Evolutionary conservation across 805 yeast genomes (phyloP), one percentile per base, ranked within the genome.

Genomic region (Saturnispora saitoi): DNA sequence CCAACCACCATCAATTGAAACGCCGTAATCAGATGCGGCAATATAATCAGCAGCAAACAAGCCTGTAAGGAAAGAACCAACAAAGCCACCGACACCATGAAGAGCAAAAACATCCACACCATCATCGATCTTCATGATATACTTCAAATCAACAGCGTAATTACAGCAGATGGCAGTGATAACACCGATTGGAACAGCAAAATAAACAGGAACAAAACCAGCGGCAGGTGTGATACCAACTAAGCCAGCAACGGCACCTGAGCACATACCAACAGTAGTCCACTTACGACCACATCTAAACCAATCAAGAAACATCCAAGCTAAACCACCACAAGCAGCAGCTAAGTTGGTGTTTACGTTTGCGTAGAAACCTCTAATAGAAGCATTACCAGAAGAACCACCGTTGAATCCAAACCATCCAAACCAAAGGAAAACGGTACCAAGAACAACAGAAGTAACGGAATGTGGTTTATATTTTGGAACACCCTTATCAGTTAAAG

Each of bases 331-430:
- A 59, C 80, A 69, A 12, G 95, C 81, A 52, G 98, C 98, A 46
- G 98, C 96, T 58, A 91, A 65, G 70, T 91, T 88, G 61, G 98
- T 91, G 77, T 87, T 89, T 62, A 85, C 83, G 64, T 85, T 78
- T 34, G 97, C 96, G 73, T 89, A 89, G 85, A 88, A 87, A 50
- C 96, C 90, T 70, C 97, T 83, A 65, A 93, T 81, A 53, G 91
- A 70, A 32, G 96, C 86, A 63, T 88, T 84, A 67, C 96, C 97
- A 45, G 97, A 86, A 43, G 96, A 88, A 60, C 98, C 98, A 68
- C 96, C 97, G 76, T 93, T 93, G 80, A 93, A 93, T 37, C 96
- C 97, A 62, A 89, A 89, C 99, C 99, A 93, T 32, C 98, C 99
- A 60, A 93, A 89, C 96, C 97, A 91, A 58, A 93, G 77, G 72